Conservation (phyloP, 2,329 filamentous ascomycete species). For the Penicillium sp. region DNA sequence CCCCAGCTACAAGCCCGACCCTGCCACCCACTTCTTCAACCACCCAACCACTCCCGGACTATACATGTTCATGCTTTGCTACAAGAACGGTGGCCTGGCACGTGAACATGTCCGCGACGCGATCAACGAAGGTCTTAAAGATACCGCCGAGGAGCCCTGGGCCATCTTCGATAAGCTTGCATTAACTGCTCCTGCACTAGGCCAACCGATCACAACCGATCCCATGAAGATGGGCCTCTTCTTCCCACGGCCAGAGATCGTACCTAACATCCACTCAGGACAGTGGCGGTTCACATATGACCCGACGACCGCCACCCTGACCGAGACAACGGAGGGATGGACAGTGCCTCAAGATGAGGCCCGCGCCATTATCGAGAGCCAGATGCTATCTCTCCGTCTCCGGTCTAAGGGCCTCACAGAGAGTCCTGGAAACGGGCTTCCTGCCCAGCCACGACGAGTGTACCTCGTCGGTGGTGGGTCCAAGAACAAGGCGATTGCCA, state of each 20-base stretch:
- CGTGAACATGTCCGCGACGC: slow-evolving; percentile 85
- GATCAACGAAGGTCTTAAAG: slow-evolving; percentile 58
- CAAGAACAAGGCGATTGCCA: slow-evolving; percentile 83
- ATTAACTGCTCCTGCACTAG: slow-evolving; percentile 68
- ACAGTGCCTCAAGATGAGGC: slow-evolving; percentile 70
- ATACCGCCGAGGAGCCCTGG: slow-evolving; percentile 63
- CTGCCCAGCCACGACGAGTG: slow-evolving; percentile 81
- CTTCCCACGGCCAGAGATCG: slow-evolving; percentile 93
- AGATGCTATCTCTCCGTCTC: slow-evolving; percentile 85
- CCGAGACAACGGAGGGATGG: slow-evolving; percentile 56
- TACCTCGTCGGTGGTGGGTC: slow-evolving; percentile 95
- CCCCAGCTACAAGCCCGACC: slow-evolving; percentile 83
- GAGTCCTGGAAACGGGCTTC: slow-evolving; percentile 57
- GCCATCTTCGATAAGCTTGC: slow-evolving; percentile 75
- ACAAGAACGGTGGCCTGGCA: slow-evolving; percentile 95
- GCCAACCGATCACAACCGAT: slow-evolving; percentile 55
- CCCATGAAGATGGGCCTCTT: slow-evolving; percentile 87
- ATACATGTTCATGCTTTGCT: slow-evolving; percentile 99
- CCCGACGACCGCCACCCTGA: slow-evolving; percentile 49
- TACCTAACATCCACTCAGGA: slow-evolving; percentile 83
- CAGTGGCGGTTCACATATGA: slow-evolving; percentile 79
- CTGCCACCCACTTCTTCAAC: slow-evolving; percentile 96
- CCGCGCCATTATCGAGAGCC: slow-evolving; percentile 88
- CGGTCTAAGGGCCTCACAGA: slow-evolving; percentile 76
- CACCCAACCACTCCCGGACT: slow-evolving; percentile 86